A percentile compares a stretch with the other conserved stretches of the same genome.
phyloP scores from a whole-genome alignment of 2,329 filamentous ascomycete species.

The Talaromyces rugulosus region DNA sequence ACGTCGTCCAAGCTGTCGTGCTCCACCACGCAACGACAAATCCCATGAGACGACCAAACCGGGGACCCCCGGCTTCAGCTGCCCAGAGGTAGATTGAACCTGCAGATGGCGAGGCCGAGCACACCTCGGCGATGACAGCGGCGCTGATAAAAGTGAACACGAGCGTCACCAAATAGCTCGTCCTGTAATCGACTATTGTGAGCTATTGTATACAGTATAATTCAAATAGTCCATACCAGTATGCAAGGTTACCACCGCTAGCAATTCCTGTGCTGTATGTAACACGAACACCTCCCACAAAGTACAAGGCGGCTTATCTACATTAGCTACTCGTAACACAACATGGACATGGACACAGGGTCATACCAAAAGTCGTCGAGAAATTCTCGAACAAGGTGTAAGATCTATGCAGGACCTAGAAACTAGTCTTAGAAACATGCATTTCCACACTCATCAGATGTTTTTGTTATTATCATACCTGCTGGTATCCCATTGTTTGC shows the following conservation, averaged over 20 bases:
- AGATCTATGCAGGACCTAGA: slow-evolving; percentile 53
- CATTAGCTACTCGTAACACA: neutral
- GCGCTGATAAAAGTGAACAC: slow-evolving; percentile 60
- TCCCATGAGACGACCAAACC: slow-evolving; percentile 53
- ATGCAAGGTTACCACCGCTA: slow-evolving; percentile 57
- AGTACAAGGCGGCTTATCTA: slow-evolving; percentile 54
- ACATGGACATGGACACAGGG: neutral
- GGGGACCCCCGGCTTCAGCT: slow-evolving; percentile 54
- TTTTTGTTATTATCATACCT: slow-evolving; percentile 32
- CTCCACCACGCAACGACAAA: slow-evolving; percentile 64
- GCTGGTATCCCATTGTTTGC: slow-evolving; percentile 53
- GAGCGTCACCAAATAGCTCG: slow-evolving; percentile 57
- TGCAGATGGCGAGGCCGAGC: slow-evolving; percentile 56
- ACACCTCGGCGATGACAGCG: slow-evolving; percentile 58
- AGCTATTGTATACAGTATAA: neutral
- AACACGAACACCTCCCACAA: slow-evolving; percentile 57
- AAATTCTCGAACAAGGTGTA: slow-evolving; percentile 58
- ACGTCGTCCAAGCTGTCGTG: slow-evolving; percentile 59
- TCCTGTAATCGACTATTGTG: slow-evolving; percentile 36
- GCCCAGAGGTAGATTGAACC: slow-evolving; percentile 61
- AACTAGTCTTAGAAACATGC: slow-evolving; percentile 7
- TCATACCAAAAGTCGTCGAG: slow-evolving; percentile 54
- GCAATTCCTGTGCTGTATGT: slow-evolving; percentile 61
- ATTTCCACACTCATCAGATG: neutral
- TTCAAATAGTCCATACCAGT: slow-evolving; percentile 43